Conservation (phyloP, 2,329 filamentous ascomycete genomes). For the Endothia cerciana region DNA sequence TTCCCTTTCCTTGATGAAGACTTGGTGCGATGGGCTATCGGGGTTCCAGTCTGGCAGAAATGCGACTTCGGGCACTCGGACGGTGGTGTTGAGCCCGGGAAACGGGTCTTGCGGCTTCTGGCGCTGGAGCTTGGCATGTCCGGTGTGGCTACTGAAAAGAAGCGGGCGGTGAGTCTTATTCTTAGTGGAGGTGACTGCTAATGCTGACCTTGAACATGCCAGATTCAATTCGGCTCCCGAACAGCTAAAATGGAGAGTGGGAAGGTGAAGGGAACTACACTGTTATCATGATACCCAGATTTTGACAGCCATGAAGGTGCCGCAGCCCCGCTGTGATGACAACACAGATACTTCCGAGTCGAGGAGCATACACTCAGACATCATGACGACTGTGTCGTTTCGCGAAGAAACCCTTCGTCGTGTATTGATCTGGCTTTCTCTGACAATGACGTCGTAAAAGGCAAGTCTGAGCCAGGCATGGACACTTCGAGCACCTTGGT, state of each 20-base stretch:
- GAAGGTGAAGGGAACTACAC: slow-evolving; percentile 69
- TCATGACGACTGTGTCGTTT: slow-evolving; percentile 52
- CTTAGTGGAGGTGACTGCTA: neutral
- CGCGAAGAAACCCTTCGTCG: slow-evolving; percentile 50
- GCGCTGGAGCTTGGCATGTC: slow-evolving; percentile 75
- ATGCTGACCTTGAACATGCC: slow-evolving; percentile 16
- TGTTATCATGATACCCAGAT: slow-evolving; percentile 48
- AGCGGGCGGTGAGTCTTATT: slow-evolving; percentile 71
- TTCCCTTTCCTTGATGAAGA: slow-evolving; percentile 91
- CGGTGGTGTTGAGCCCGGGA: slow-evolving; percentile 70
- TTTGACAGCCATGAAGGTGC: neutral
- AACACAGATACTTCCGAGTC: slow-evolving; percentile 77
- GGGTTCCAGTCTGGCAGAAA: slow-evolving; percentile 77
- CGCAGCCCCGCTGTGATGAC: slow-evolving; percentile 64
- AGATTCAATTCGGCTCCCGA: slow-evolving; percentile 82
- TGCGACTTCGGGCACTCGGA: slow-evolving; percentile 74
- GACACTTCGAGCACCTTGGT: neutral
- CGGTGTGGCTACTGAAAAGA: slow-evolving; percentile 81
- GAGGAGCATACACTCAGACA: slow-evolving; percentile 32
- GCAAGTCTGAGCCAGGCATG: slow-evolving; percentile 42
- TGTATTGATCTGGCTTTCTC: slow-evolving; percentile 33
- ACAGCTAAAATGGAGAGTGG: slow-evolving; percentile 82
- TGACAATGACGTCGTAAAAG: slow-evolving; percentile 42
- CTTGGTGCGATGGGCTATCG: slow-evolving; percentile 80
- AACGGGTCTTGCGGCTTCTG: slow-evolving; percentile 77